These are phyloP conservation scores for Emericellopsis terricola DNA, from an alignment of 495 filamentous ascomycete species.

Conservation along the genomic window DNA sequence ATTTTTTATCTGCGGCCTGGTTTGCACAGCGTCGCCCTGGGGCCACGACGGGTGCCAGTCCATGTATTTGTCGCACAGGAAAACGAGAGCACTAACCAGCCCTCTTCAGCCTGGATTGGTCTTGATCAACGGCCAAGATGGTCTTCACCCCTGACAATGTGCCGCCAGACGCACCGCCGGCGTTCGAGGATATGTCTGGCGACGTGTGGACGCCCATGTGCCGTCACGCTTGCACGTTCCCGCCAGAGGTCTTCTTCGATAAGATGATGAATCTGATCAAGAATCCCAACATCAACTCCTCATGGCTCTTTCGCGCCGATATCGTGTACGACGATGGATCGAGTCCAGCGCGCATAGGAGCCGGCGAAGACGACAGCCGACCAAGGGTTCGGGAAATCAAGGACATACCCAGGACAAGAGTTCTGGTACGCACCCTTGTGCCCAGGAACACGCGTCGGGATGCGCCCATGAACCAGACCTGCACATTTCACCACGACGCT, in stretches of 20 bases:
- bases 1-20: too few species aligned
- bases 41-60: too few species aligned
- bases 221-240: constrained; percentile 36
- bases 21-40: too few species aligned
- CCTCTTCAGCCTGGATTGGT: too few species aligned
- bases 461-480: constrained; percentile 57
- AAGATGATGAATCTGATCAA: constrained; percentile 56
- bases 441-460: constrained; percentile 69
- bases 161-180: constrained; percentile 10
- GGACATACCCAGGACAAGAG: constrained; percentile 14
- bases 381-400: constrained; percentile 6
- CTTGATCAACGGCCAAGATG: background rate
- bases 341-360: constrained; percentile 1
- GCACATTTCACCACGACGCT: constrained; percentile 39
- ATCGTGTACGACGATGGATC: constrained; percentile 39
- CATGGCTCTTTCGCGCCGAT: constrained; percentile 71
- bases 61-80: too few species aligned
- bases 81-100: too few species aligned
- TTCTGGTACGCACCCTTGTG: constrained; percentile 54
- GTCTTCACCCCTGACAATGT: constrained; percentile 5
- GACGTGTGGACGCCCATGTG: constrained; percentile 30
- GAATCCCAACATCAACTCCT: constrained; percentile 78
- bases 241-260: constrained; percentile 36
- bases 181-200: constrained; percentile 11
- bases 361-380: constrained; percentile 6